Evolutionary conservation across 2,329 filamentous ascomycete species (phyloP).

Genomic region (Diaporthe eres): DNA sequence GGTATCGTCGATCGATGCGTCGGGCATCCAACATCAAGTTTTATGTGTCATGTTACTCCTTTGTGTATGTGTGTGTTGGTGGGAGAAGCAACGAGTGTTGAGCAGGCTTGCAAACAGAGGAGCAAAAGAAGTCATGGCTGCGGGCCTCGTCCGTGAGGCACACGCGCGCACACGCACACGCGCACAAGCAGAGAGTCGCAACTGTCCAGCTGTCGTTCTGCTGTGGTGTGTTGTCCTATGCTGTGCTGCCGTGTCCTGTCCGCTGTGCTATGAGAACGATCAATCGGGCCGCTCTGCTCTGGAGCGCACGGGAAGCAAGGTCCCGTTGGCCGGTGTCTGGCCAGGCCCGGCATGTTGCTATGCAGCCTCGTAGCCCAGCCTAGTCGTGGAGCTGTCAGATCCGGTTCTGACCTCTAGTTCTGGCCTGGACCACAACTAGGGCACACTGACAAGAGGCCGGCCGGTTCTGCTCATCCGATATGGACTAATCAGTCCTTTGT

Average conservation of each 20-base stretch:
- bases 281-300: conserved; percentile 23
- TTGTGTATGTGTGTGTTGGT: conserved; percentile 5
- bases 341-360: conserved; percentile 2
- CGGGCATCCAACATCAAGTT: neutral
- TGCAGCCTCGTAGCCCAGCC: neutral
- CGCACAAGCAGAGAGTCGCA: conserved; percentile 2
- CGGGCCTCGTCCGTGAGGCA: neutral
- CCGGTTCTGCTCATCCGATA: neutral
- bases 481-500: neutral
- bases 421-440: neutral
- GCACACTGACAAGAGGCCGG: conserved; percentile 3
- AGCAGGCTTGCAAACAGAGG: neutral
- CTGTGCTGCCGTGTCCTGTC: conserved; percentile 4
- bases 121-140: conserved; percentile 13
- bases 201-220: conserved; percentile 10
- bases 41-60: neutral
- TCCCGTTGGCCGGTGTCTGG: conserved; percentile 6
- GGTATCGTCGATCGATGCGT: conserved; percentile 17
- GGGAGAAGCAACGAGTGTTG: conserved; percentile 4
- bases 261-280: conserved; percentile 6
- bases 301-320: conserved; percentile 18
- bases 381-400: conserved; percentile 9
- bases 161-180: neutral
- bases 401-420: neutral
- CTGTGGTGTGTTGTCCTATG: neutral